Evolutionary conservation across 140 eudicot species (phyloP).

Genomic region (Stevia rebaudiana): DNA sequence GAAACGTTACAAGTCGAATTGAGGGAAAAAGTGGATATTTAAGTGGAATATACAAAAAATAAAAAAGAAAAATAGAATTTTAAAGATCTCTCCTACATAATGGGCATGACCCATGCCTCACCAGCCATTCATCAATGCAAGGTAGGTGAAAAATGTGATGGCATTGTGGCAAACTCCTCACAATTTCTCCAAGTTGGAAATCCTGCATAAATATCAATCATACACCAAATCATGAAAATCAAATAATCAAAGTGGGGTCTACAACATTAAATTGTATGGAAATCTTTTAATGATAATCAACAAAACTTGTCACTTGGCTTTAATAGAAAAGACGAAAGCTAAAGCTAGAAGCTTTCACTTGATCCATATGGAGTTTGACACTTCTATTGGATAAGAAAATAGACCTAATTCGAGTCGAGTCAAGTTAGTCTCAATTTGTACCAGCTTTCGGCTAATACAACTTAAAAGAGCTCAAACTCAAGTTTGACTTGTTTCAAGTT

Average conservation of each 20-base stretch:
- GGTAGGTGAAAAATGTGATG: constrained; percentile 78
- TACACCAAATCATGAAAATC: neutral
- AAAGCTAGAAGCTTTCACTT: neutral
- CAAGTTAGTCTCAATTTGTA: neutral
- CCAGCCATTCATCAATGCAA: constrained; percentile 71
- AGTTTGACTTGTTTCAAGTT: too few species aligned
- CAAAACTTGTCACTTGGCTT: neutral
- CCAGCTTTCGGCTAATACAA: neutral
- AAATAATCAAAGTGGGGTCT: constrained; percentile 1
- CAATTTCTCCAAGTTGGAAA: constrained; percentile 59
- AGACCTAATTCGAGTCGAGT: neutral
- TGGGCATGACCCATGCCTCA: constrained; percentile 79
- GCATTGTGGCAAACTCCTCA: constrained; percentile 63
- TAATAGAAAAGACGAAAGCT: neutral
- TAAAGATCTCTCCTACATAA: constrained; percentile 67
- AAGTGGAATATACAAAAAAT: constrained; percentile 28
- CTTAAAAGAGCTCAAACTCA: neutral
- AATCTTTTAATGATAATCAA: neutral
- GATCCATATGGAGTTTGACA: neutral
- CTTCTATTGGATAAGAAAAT: neutral
- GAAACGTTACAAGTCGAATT: constrained; percentile 2
- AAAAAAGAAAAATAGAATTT: neutral
- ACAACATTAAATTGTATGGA: neutral
- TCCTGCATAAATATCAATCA: constrained; percentile 29
- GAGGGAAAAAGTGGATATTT: constrained; percentile 3